A percentile compares a stretch with the other conserved stretches of the same genome.
Conservation (phyloP, 208 protist species). For the Trypanosomatidae sp. region DNA sequence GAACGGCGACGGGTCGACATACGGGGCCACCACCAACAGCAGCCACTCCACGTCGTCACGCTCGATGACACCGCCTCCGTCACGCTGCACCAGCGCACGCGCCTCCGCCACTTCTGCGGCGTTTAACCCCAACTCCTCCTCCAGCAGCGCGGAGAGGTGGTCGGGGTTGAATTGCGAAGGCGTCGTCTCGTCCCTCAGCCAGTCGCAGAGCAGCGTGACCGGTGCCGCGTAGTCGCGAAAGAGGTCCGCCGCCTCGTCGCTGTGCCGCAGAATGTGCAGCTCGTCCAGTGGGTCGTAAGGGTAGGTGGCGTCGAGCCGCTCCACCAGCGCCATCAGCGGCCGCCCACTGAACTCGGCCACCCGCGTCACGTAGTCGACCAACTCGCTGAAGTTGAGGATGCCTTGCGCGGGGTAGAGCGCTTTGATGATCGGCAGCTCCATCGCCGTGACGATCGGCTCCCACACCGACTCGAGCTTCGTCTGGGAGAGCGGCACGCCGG, state of each 20-base stretch:
- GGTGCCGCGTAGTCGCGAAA: slow-evolving; percentile 36
- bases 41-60: slow-evolving; percentile 55
- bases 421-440: slow-evolving; percentile 57
- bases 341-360: slow-evolving; percentile 72
- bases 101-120: slow-evolving; percentile 45
- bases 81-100: slow-evolving; percentile 20
- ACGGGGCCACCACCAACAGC: slow-evolving; percentile 41
- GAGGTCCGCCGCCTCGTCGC: slow-evolving; percentile 39
- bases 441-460: slow-evolving; percentile 39
- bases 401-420: slow-evolving; percentile 76
- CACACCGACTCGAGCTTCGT: slow-evolving; percentile 63
- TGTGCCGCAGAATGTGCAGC: slow-evolving; percentile 31
- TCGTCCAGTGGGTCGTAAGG: slow-evolving; percentile 58
- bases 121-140: slow-evolving; percentile 36
- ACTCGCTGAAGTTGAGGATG: slow-evolving; percentile 53
- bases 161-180: slow-evolving; percentile 35
- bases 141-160: slow-evolving; percentile 41
- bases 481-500: slow-evolving; percentile 57
- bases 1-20: slow-evolving; percentile 78
- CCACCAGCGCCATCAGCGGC: slow-evolving; percentile 56
- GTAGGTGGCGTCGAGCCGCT: slow-evolving; percentile 70
- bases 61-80: slow-evolving; percentile 33
- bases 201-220: slow-evolving; percentile 38
- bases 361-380: slow-evolving; percentile 77
- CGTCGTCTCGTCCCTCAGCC: slow-evolving; percentile 44